phyloP scores from a whole-genome alignment of 2,329 filamentous ascomycete species.

The Lasiodiplodia sp. region DNA sequence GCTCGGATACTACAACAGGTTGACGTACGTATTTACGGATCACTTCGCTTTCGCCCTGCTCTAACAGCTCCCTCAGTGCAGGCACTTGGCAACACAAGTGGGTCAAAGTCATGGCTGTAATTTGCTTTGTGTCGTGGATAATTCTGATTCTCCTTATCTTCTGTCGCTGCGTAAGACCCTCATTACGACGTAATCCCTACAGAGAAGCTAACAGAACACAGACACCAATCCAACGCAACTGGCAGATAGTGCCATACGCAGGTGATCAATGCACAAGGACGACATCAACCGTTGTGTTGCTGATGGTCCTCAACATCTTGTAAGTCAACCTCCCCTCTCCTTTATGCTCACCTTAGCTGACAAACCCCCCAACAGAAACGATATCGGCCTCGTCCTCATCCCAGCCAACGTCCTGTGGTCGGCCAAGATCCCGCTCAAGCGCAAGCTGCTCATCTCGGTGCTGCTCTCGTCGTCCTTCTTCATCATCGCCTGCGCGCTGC shows the following conservation, averaged over 20 bases:
- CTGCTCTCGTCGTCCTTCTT: slow-evolving; percentile 56
- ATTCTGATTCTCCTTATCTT: slow-evolving; percentile 46
- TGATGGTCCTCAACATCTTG: slow-evolving; percentile 48
- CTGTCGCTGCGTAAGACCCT: slow-evolving; percentile 40
- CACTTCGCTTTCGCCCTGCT: too few species aligned
- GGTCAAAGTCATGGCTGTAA: slow-evolving; percentile 37
- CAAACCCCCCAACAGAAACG: slow-evolving; percentile 43
- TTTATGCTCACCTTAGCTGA: background rate
- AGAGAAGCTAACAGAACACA: too few species aligned
- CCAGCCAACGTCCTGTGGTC: slow-evolving; percentile 52
- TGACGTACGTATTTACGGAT: slow-evolving; percentile 46
- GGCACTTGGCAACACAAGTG: slow-evolving; percentile 11
- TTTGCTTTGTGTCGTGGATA: slow-evolving; percentile 43
- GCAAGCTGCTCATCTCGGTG: slow-evolving; percentile 50
- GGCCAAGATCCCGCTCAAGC: slow-evolving; percentile 47
- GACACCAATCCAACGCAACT: slow-evolving; percentile 48
- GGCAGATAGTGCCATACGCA: slow-evolving; percentile 53
- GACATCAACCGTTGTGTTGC: slow-evolving; percentile 45
- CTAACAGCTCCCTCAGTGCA: background rate
- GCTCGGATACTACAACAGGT: slow-evolving; percentile 53
- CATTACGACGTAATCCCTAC: too few species aligned
- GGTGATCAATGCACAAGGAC: slow-evolving; percentile 48
- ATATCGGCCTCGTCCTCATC: slow-evolving; percentile 50
- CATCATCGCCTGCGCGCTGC: slow-evolving; percentile 52
- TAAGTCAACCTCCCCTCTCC: background rate